Base-by-base conservation (phyloP, 164 flowering plant genomes). In the Protea cynaroides region DNA sequence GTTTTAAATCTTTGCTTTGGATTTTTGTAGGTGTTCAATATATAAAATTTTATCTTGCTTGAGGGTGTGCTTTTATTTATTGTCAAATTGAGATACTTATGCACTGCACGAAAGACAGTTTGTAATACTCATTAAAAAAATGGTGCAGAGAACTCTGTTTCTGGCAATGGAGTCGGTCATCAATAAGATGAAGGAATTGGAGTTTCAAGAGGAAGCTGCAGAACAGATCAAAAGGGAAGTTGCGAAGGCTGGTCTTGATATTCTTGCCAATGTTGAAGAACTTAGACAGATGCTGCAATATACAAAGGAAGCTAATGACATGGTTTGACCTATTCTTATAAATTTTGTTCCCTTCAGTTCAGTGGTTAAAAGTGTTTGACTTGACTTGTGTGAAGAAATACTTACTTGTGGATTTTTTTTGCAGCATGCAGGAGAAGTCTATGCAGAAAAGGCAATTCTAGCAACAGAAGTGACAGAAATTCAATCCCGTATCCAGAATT, bases 391-490 rank as follows among this genome's bases (percentile, higher is more conserved):
- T 19, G 34, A 25, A 47, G 44, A 22, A 50, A 18, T 43, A 13
- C 25, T 61, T 40, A 37, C 44, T 29, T 58, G 36, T 19, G 61
- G 19, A n/a, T 62, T 55, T 29, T n/a, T n/a, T 38, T 72, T 67
- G 67, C 82, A 94, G 97, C 92, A 84, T 80, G 80, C 92, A 29
- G 99, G 97, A 59, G 96, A 94, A 77, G 85, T 94, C 3, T 81
- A 84, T 84, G 97, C 96, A 38, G 99, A 94, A 75, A 91, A 74
- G 71, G 71, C 96, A 47, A 89, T 94, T 78, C 74, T 94, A 59
- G 89, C 90, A 12, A 89, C 97, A 44, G 99, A 94, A 80, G 79
- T 71, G 50, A 84, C 80, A 69, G 99, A 94, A 74, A 90, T 94
- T 51, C 90, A 89, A 68, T 75, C 86, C 72, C 93, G 94, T 12